Conservation (phyloP, 176 grass and related monocot genomes). For the Avena sativa region DNA sequence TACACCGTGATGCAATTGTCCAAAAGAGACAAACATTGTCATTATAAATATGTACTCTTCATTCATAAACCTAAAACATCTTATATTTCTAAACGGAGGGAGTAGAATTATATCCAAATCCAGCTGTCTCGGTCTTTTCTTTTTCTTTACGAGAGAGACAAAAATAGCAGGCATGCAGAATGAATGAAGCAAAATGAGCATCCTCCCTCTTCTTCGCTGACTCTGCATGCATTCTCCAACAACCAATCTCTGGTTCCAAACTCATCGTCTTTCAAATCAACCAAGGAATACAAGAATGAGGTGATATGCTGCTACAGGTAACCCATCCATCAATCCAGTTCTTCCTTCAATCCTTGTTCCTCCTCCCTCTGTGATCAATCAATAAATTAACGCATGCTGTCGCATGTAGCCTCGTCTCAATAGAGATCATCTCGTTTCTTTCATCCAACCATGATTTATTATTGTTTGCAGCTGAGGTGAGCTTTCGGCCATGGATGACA, state of each 20-base stretch:
- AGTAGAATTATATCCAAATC: no score
- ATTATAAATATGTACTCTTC: no score
- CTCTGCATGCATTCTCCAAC: constrained; percentile 2
- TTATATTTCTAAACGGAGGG: no score
- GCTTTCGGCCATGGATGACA: constrained; percentile 8
- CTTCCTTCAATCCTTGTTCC: not conserved
- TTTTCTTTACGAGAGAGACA: not conserved
- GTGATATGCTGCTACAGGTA: constrained; percentile 8
- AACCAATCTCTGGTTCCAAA: not conserved
- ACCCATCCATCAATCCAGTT: not conserved
- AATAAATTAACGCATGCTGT: not conserved
- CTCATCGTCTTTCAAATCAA: not conserved
- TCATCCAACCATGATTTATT: not conserved
- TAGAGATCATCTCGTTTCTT: not conserved
- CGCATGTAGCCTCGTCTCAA: not conserved
- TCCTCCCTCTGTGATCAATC: not conserved
- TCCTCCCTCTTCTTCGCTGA: not conserved
- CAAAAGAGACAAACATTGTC: no score
- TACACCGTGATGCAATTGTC: no score
- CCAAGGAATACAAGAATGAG: not conserved
- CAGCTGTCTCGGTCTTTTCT: not conserved
- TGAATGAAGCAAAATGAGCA: constrained; percentile 10
- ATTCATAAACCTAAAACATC: no score
- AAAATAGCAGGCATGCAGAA: not conserved
- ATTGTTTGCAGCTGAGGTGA: not conserved